Conservation (phyloP, 768 basidiomycete species). For the Trametes cinnabarina region DNA sequence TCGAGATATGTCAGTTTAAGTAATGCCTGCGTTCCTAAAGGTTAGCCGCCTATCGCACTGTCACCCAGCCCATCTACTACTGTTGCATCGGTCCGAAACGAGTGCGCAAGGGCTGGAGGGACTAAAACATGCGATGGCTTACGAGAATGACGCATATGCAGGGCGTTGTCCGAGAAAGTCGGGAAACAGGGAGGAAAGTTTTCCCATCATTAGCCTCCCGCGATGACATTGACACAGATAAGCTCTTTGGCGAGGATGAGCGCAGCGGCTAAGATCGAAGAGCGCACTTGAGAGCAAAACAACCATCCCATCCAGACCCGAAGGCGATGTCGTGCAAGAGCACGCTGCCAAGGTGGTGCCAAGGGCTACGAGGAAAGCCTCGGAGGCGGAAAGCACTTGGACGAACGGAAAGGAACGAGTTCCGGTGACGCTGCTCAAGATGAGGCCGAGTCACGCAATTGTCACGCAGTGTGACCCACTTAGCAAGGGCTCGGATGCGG, state of each 20-base stretch:
- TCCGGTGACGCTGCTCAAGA: background rate
- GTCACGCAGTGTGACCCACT: slow-evolving; percentile 7
- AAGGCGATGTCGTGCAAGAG: too few relatives aligned
- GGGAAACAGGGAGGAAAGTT: background rate
- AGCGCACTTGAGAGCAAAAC: too few relatives aligned
- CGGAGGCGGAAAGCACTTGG: background rate
- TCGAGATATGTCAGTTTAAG: background rate
- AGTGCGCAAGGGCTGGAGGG: background rate
- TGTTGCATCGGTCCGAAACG: background rate
- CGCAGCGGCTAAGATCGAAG: background rate
- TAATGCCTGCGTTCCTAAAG: background rate
- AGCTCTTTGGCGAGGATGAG: background rate
- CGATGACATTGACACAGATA: slow-evolving; percentile 9
- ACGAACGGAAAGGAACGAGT: background rate
- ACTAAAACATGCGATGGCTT: background rate
- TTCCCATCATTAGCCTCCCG: slow-evolving; percentile 8
- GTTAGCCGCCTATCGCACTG: background rate
- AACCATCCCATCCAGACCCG: too few relatives aligned
- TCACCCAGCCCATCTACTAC: too few relatives aligned
- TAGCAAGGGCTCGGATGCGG: slow-evolving; percentile 1
- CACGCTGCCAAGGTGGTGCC: background rate
- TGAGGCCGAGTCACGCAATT: slow-evolving; percentile 15
- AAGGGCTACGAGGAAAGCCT: background rate
- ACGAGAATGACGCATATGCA: background rate
- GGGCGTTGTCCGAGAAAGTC: slow-evolving; percentile 4